Evolutionary conservation across 1,139 yeast genomes (phyloP).

Genomic region (Geotrichum candidum): DNA sequence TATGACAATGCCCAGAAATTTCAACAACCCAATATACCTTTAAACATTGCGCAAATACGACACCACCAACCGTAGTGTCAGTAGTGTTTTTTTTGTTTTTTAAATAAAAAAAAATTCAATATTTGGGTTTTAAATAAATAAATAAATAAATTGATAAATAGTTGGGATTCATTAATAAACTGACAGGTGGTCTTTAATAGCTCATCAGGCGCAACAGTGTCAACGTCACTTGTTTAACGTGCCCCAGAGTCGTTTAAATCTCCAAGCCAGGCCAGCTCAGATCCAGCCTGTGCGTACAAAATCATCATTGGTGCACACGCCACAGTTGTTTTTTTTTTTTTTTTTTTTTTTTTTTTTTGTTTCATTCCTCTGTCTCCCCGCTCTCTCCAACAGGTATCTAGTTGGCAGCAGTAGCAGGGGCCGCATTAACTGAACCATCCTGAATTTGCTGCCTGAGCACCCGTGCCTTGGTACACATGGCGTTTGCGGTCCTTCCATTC

Average conservation of each 20-base stretch:
- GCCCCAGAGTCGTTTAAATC: background rate
- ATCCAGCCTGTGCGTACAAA: no score
- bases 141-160: background rate
- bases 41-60: no score
- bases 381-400: background rate
- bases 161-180: background rate
- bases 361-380: background rate
- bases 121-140: background rate
- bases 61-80: background rate
- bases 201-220: no score
- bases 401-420: background rate
- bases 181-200: background rate
- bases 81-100: background rate
- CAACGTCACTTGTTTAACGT: background rate
- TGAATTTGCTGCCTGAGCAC: conserved; percentile 14
- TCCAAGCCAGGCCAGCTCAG: background rate
- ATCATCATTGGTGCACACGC: no score
- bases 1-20: no score
- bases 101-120: no score
- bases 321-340: background rate
- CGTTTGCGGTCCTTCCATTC: conserved; percentile 17
- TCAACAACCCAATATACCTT: no score
- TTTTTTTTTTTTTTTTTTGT: background rate
- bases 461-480: conserved; percentile 9
- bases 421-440: conserved; percentile 9